Percentiles rank a stretch among this genome's conserved stretches.
phyloP scores from a whole-genome alignment of 768 basidiomycete species.

The Myochromella boudieri region DNA sequence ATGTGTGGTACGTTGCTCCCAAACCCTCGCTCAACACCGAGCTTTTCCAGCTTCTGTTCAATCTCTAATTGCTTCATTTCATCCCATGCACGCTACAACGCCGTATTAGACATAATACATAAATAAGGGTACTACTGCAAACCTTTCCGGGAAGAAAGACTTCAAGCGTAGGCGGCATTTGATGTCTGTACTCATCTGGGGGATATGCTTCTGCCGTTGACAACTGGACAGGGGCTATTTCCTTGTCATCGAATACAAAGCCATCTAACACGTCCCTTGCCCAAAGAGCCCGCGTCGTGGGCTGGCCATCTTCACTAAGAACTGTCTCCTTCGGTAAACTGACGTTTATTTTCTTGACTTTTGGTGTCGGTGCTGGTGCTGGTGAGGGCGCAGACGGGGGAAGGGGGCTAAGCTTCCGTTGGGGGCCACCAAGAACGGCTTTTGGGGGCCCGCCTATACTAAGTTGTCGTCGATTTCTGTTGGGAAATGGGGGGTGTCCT shows the following conservation, averaged over 20 bases:
- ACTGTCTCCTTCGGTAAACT: constrained; percentile 75
- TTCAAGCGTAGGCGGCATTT: constrained; percentile 68
- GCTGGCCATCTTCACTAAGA: constrained; percentile 35
- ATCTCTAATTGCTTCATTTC: constrained; percentile 67
- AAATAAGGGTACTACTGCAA: constrained; percentile 12
- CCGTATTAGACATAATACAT: constrained; percentile 2
- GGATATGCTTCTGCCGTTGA: constrained; percentile 59
- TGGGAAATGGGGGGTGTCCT: constrained; percentile 60
- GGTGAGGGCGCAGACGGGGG: constrained; percentile 32
- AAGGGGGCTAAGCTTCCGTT: constrained; percentile 72
- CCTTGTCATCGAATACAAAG: constrained; percentile 18
- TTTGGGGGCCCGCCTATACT: constrained; percentile 89
- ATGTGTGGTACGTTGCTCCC: constrained; percentile 57
- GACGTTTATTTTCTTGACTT: constrained; percentile 71
- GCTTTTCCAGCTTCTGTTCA: constrained; percentile 77
- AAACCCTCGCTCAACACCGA: constrained; percentile 73
- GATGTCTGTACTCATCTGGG: constrained; percentile 56
- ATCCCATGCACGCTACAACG: constrained; percentile 69
- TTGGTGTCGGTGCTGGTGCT: constrained; percentile 44
- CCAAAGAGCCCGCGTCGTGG: constrained; percentile 51
- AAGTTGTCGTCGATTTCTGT: constrained; percentile 64
- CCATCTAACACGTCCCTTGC: constrained; percentile 55
- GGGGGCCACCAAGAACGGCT: constrained; percentile 77
- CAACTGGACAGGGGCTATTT: constrained; percentile 27
- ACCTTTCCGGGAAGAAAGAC: constrained; percentile 86